Evolutionary conservation across 495 filamentous ascomycete species (phyloP).

Genomic region (Penicillium roqueforti): DNA sequence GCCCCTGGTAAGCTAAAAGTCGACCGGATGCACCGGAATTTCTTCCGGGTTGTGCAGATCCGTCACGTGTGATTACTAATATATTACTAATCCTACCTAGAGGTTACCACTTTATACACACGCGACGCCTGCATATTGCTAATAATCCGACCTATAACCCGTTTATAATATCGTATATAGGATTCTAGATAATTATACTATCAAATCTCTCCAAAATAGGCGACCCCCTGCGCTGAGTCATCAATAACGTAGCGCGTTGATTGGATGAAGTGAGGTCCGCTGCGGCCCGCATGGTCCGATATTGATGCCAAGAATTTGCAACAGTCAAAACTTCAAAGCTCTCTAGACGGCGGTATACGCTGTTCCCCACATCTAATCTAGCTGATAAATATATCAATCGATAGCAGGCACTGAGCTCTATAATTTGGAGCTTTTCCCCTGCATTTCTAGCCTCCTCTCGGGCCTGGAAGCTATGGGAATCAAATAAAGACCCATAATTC

Average conservation of each 20-base stretch:
- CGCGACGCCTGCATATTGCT: not conserved
- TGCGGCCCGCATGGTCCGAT: not conserved
- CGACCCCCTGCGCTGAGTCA: not conserved
- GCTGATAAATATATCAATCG: not conserved
- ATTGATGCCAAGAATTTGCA: not conserved
- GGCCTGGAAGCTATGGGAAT: not conserved
- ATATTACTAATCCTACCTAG: too few species aligned
- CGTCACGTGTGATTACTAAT: too few species aligned
- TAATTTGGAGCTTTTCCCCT: not conserved
- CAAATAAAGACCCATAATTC: too few species aligned
- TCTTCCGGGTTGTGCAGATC: too few species aligned
- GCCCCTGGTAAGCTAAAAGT: too few species aligned
- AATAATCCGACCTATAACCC: not conserved
- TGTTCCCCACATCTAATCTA: not conserved
- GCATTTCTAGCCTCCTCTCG: not conserved
- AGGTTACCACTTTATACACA: too few species aligned
- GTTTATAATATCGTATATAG: not conserved
- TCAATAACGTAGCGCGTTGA: not conserved
- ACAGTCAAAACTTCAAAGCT: not conserved
- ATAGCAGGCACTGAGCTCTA: not conserved
- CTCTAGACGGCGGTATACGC: too few species aligned
- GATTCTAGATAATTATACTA: not conserved
- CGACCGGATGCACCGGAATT: too few species aligned
- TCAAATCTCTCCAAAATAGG: not conserved
- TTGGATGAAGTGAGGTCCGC: not conserved